Conservation (phyloP, 2,329 filamentous ascomycete genomes). For the Zarea fungicola region DNA sequence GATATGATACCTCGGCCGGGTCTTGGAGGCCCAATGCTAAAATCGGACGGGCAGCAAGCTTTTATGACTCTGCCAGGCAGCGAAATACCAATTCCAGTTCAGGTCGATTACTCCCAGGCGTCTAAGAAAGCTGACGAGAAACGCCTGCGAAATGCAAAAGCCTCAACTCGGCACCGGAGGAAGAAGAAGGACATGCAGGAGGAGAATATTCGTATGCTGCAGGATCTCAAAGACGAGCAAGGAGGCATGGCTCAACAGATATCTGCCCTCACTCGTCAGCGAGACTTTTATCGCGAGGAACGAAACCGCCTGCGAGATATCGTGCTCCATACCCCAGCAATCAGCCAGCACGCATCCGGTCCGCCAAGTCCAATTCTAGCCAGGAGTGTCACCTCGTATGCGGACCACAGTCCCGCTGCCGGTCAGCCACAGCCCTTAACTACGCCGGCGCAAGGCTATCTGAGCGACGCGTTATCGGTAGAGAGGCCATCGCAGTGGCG, state of each 20-base stretch:
- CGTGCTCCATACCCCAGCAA: conserved; percentile 53
- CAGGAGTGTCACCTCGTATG: conserved; percentile 30
- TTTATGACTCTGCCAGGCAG: conserved; percentile 34
- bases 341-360: conserved; percentile 47
- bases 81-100: conserved; percentile 48
- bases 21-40: conserved; percentile 22
- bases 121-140: conserved; percentile 83
- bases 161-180: conserved; percentile 75
- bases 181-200: conserved; percentile 78
- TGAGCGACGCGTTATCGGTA: conserved; percentile 37
- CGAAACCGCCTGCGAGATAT: conserved; percentile 67
- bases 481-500: conserved; percentile 44
- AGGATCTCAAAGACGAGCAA: conserved; percentile 62
- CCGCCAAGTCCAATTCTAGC: conserved; percentile 45
- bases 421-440: conserved; percentile 22
- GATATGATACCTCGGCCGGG: conserved; percentile 28
- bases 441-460: conserved; percentile 29
- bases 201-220: conserved; percentile 63
- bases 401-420: conserved; percentile 32
- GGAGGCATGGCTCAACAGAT: conserved; percentile 56
- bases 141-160: conserved; percentile 76
- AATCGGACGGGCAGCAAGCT: conserved; percentile 32
- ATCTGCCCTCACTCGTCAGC: conserved; percentile 53
- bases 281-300: conserved; percentile 69
- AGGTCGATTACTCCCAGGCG: conserved; percentile 74